Evolutionary conservation across 192 early-diverging fungal genomes (phyloP).

Genomic region (Lobosporangium transversale): DNA sequence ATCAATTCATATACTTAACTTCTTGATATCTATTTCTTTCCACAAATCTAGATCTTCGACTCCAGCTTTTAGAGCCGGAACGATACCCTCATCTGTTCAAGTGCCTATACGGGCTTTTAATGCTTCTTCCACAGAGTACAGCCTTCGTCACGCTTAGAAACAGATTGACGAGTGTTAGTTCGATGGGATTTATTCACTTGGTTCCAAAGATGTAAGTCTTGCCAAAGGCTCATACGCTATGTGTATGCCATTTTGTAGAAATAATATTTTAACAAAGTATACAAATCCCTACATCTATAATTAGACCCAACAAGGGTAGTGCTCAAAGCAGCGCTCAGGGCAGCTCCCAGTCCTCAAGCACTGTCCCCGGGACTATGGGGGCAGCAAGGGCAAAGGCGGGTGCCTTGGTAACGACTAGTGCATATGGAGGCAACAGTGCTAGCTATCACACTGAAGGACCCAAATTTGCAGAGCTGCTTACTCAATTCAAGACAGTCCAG

Average conservation of each 20-base stretch:
- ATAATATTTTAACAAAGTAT: not conserved
- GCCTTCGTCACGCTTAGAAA: slow-evolving; percentile 96
- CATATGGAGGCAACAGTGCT: not conserved
- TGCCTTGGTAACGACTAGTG: not conserved
- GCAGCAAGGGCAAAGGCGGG: slow-evolving; percentile 25
- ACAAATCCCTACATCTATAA: not conserved
- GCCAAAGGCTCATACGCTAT: not conserved
- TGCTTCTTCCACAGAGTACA: slow-evolving; percentile 96
- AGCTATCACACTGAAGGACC: slow-evolving; percentile 55
- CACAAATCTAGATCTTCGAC: slow-evolving; percentile 69
- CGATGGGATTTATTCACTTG: slow-evolving; percentile 70
- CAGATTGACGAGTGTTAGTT: slow-evolving; percentile 87
- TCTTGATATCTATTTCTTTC: not conserved
- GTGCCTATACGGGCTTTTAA: slow-evolving; percentile 94
- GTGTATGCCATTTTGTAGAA: not conserved
- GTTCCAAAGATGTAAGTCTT: slow-evolving; percentile 61
- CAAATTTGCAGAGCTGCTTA: slow-evolving; percentile 73
- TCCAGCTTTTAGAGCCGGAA: slow-evolving; percentile 94
- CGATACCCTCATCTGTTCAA: slow-evolving; percentile 91
- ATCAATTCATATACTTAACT: not conserved
- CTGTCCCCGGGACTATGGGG: slow-evolving; percentile 14
- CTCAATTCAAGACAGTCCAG: slow-evolving; percentile 81
- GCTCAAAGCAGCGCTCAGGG: not conserved
- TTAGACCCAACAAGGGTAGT: slow-evolving; percentile 14
- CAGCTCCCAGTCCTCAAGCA: slow-evolving; percentile 14